Evolutionary conservation across 352 stramenopile species (phyloP), one percentile per base, ranked within the genome.

Genomic region (Globisporangium alternatum): DNA sequence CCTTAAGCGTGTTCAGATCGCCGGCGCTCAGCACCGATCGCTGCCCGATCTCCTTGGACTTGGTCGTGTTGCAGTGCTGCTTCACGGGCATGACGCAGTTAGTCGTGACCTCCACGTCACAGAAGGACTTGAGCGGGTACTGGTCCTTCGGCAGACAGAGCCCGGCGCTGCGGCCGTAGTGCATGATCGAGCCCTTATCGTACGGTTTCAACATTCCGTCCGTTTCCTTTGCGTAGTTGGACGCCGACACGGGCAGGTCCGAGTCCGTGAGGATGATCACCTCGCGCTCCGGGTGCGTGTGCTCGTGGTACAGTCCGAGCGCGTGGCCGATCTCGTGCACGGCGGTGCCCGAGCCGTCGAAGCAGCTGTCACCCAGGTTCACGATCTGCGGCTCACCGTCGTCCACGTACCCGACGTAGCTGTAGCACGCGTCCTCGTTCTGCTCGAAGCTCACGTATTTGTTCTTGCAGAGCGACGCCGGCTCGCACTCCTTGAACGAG

Each of bases 381-480:
- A 93, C 74, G 58, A 77, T 67, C 71, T 93, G 83, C 13, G 79
- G 75, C 62, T 83, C 72, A 31, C 79, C 81, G 33, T 83, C 79
- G 55, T 86, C 72, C 7, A 85, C 78, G 60, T 88, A 93, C 5
- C 83, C 83, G 15, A 93, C 80, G 71, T 88, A 83, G 17, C 81
- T 83, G 65, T 90, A 89, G 68, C 82, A 90, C 45, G 76, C 76
- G 63, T 89, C 75, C 13, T 89, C 77, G 39, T 89, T 83, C 66
- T 90, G 72, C 54, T 83, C 74, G 21, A 93, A 88, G 65, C 79
- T 82, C 28, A 90, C 77, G 45, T 91, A 91, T 54, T 88, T 90
- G 31, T 81, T 78, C 5, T 75, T 75, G 62, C 83, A 93, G 9
- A 80, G 72, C 15, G 75, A 64, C 33, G 73, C 64, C 28, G 81